A percentile compares a stretch with the other conserved stretches of the same genome.
These are phyloP conservation scores for Barbarea vulgaris DNA, from an alignment of 345 rosid genomes.

Conservation along the genomic window DNA sequence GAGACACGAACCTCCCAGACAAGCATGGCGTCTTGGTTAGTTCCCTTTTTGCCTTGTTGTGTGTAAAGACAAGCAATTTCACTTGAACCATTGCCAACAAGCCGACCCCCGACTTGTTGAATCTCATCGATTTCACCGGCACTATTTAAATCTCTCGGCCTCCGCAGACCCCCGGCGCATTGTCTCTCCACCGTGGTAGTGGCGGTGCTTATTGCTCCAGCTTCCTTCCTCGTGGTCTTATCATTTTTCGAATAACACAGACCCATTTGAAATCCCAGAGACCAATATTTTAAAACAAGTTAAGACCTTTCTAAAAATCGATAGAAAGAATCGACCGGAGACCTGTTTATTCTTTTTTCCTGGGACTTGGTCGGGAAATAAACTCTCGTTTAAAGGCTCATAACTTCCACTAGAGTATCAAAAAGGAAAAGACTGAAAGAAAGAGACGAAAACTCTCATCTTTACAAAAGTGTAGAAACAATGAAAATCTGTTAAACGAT, in stretches of 20 bases:
- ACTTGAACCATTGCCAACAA: slow-evolving; percentile 62
- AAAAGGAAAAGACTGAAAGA: not conserved
- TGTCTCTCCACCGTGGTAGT: slow-evolving; percentile 35
- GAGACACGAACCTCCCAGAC: slow-evolving; percentile 79
- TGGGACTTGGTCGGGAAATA: slow-evolving; percentile 20
- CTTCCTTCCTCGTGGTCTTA: slow-evolving; percentile 38
- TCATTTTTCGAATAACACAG: slow-evolving; percentile 58
- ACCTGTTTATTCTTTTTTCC: not conserved
- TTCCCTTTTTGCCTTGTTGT: slow-evolving; percentile 93
- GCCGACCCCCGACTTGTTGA: slow-evolving; percentile 59
- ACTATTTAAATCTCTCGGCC: slow-evolving; percentile 39
- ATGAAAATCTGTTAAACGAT: slow-evolving; percentile 25
- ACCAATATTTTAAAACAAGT: slow-evolving; percentile 4
- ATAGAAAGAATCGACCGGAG: slow-evolving; percentile 14
- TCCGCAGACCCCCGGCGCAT: slow-evolving; percentile 50
- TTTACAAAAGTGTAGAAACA: slow-evolving; percentile 10
- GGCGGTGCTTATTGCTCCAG: slow-evolving; percentile 8
- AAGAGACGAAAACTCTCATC: not conserved
- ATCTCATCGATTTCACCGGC: slow-evolving; percentile 45
- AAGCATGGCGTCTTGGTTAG: slow-evolving; percentile 97
- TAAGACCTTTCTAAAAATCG: not conserved
- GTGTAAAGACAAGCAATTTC: slow-evolving; percentile 73
- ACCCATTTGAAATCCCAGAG: slow-evolving; percentile 51
- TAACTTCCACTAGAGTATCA: slow-evolving; percentile 3
- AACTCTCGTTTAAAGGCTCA: slow-evolving; percentile 23